These are phyloP conservation scores for Colletotrichum lupini DNA, from an alignment of 2,329 filamentous ascomycete genomes.

Conservation along the genomic window DNA sequence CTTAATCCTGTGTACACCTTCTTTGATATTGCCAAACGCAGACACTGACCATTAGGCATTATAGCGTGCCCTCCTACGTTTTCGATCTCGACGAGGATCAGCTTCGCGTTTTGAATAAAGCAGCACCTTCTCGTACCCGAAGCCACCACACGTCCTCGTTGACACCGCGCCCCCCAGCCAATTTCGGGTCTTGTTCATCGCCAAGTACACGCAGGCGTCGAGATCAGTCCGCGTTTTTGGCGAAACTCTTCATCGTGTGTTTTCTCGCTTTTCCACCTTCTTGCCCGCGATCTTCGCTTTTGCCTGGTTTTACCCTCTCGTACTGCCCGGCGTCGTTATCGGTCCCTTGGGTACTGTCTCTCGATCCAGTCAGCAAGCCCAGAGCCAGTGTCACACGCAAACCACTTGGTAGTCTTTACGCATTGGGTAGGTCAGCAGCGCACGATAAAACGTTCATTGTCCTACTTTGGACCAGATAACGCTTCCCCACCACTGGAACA, in stretches of 20 bases:
- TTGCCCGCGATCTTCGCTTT: background rate
- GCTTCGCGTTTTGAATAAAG: background rate
- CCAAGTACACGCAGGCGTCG: conserved; percentile 33
- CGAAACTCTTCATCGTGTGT: background rate
- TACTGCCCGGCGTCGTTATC: background rate
- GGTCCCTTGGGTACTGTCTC: background rate
- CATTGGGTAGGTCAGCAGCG: conserved; percentile 4
- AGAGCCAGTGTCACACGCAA: background rate
- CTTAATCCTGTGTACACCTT: background rate
- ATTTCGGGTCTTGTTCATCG: conserved; percentile 10
- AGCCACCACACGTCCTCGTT: background rate
- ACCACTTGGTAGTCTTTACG: background rate
- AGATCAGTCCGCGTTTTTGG: background rate
- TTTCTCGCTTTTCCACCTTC: background rate
- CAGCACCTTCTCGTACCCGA: background rate
- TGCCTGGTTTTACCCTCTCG: background rate
- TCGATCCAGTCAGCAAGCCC: background rate
- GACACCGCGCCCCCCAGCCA: background rate
- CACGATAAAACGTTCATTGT: background rate
- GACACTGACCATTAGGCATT: conserved; percentile 12
- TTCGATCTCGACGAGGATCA: background rate
- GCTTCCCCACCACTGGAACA: background rate
- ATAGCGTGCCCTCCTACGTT: background rate
- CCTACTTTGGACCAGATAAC: background rate
- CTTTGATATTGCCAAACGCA: background rate